Evolutionary conservation across 169 alveolate genomes (phyloP).

Genomic region (Plasmodium gonderi): DNA sequence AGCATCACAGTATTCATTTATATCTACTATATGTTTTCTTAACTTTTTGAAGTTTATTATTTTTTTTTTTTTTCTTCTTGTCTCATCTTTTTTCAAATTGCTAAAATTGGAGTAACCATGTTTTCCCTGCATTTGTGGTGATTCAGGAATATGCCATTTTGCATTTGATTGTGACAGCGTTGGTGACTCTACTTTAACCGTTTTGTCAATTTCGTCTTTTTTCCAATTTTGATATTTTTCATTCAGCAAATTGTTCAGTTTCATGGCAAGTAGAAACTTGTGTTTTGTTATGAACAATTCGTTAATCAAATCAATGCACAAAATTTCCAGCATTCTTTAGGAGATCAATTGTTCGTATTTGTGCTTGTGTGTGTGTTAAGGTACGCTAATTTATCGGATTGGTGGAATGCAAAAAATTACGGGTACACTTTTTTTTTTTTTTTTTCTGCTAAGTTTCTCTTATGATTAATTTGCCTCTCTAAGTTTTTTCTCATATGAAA

Average conservation of each 20-base stretch:
- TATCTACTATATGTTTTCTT: slow-evolving; percentile 19
- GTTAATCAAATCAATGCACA: slow-evolving; percentile 28
- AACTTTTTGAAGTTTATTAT: slow-evolving; percentile 7
- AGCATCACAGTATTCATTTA: background rate
- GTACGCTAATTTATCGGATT: background rate
- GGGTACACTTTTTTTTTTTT: background rate
- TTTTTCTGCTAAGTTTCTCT: background rate
- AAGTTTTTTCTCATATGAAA: too few relatives aligned
- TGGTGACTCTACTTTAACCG: background rate
- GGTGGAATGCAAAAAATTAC: background rate
- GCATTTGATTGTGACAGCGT: background rate
- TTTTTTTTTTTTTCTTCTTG: slow-evolving; percentile 5
- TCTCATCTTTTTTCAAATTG: slow-evolving; percentile 1
- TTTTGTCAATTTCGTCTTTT: background rate
- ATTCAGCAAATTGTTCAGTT: background rate
- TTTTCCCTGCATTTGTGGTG: background rate
- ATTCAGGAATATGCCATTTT: background rate
- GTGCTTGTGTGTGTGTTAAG: too few relatives aligned
- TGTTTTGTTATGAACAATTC: slow-evolving; percentile 25
- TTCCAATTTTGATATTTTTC: background rate
- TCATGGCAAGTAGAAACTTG: slow-evolving; percentile 23
- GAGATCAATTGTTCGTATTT: too few relatives aligned
- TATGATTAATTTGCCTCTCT: too few relatives aligned
- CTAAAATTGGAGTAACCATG: slow-evolving; percentile 13
- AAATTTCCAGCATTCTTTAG: slow-evolving; percentile 43